These are phyloP conservation scores for Cucumis cinereus DNA, from an alignment of 306 rosid genomes.

Conservation along the genomic window DNA sequence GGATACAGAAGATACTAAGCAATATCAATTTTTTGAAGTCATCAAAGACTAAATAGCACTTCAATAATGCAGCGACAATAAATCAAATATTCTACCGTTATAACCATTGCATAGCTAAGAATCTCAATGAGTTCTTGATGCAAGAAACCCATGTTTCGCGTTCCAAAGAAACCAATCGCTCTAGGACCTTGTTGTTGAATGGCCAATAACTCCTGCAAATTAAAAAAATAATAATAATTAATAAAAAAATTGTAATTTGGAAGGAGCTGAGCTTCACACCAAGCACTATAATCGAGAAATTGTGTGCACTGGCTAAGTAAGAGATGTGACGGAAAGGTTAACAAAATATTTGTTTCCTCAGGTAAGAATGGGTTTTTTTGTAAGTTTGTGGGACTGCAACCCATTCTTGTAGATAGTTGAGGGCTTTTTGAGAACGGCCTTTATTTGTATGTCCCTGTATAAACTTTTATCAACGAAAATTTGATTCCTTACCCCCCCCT, in stretches of 20 bases:
- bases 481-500: neutral
- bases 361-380: no score
- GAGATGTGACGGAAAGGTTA: neutral
- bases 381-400: neutral
- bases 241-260: neutral
- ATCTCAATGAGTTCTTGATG: constrained; percentile 96
- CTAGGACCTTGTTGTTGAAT: constrained; percentile 99
- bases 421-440: neutral
- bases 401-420: neutral
- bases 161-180: constrained; percentile 94
- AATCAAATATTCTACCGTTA: constrained; percentile 58
- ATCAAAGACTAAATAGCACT: neutral
- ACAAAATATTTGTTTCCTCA: neutral
- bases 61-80: neutral
- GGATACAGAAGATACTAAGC: constrained; percentile 17
- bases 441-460: neutral
- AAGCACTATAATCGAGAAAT: neutral
- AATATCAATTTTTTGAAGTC: constrained; percentile 4
- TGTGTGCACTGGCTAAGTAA: neutral
- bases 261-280: neutral
- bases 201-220: constrained; percentile 77
- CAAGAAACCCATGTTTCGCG: constrained; percentile 99
- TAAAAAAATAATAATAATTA: neutral
- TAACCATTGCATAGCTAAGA: constrained; percentile 99
- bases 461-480: neutral